Evolutionary conservation across 768 basidiomycete genomes (phyloP).

Genomic region (Lactarius vividus): DNA sequence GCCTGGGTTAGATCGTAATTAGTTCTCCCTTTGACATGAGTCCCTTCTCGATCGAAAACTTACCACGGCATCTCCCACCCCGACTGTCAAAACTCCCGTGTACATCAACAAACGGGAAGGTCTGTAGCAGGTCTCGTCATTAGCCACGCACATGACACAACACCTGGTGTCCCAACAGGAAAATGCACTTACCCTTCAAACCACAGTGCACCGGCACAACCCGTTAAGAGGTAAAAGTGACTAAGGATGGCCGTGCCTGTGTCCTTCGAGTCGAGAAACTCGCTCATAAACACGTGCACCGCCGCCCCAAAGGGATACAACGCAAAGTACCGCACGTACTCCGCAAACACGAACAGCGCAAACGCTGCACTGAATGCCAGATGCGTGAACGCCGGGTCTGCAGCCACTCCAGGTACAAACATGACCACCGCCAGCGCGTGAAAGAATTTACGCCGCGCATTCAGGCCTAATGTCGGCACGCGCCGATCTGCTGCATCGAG

Average conservation of each 20-base stretch:
- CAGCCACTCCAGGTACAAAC: conserved; percentile 91
- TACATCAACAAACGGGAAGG: conserved; percentile 56
- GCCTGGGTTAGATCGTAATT: conserved; percentile 51
- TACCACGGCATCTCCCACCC: conserved; percentile 92
- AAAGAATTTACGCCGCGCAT: conserved; percentile 94
- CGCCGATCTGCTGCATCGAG: conserved; percentile 87
- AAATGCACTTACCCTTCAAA: conserved; percentile 74
- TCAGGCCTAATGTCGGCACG: conserved; percentile 85
- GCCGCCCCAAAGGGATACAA: conserved; percentile 93
- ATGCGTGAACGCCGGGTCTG: conserved; percentile 96
- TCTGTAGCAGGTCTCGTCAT: conserved; percentile 31
- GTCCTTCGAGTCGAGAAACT: conserved; percentile 95
- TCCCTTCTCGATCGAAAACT: conserved; percentile 32
- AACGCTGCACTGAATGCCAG: conserved; percentile 94
- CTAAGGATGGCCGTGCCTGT: conserved; percentile 93
- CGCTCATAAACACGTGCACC: conserved; percentile 95
- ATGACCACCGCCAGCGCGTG: conserved; percentile 93
- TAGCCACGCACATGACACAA: conserved; percentile 11
- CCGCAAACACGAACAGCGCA: conserved; percentile 91
- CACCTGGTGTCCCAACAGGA: neutral
- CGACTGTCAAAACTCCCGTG: conserved; percentile 85
- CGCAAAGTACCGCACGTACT: conserved; percentile 98
- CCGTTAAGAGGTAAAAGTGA: conserved; percentile 95
- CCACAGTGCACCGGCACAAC: conserved; percentile 93
- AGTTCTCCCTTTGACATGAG: neutral